Evolutionary conservation across 768 basidiomycete species (phyloP), one percentile per base, ranked within the genome.

Genomic region (Auriscalpium orientale): DNA sequence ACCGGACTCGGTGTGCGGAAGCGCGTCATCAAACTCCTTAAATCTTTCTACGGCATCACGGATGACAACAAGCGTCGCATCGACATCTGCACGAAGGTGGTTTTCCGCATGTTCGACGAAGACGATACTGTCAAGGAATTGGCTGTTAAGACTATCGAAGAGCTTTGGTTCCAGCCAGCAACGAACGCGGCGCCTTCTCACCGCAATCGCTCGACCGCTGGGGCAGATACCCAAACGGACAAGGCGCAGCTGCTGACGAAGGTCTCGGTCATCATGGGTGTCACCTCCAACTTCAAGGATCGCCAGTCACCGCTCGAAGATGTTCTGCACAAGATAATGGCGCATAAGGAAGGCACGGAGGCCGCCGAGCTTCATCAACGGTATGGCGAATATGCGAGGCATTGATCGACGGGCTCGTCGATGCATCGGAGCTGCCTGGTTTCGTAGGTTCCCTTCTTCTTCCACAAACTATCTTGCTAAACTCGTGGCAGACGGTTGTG

Each of bases 41-140:
- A 88, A 68, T 79, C 83, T 0, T 89, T 93, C 61, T 95, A 95
- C 65, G 63, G 69, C 2, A 80, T 84, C 18, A 82, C 84, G 2
- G 75, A 81, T 15, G 82, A 86, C 51, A 73, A 77, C 37, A 65
- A 68, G 13, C 80, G 84, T 36, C 81, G 81, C 34, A 79, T 86
- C 43, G 92, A 98, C 63, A 93, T 98, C 49, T 83, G 87, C 58
- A 83, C 81, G 1, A 83, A 85, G 55, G 79, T 99, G 20, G 85
- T 97, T 3, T 73, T 86, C 36, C 83, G 95, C 13, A 88, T 93
- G 76, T 67, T 86, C 44, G 97, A 99, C 62, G 93, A 97, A 66
- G 97, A 99, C 66, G 94, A 98, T 47, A 84, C 84, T 0, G 91
- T 99, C 60, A 95, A 91, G 75, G 95, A 98, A 52, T 79, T 98